phyloP scores from a whole-genome alignment of 1,139 yeast species.

The Wickerhamiella infanticola region DNA sequence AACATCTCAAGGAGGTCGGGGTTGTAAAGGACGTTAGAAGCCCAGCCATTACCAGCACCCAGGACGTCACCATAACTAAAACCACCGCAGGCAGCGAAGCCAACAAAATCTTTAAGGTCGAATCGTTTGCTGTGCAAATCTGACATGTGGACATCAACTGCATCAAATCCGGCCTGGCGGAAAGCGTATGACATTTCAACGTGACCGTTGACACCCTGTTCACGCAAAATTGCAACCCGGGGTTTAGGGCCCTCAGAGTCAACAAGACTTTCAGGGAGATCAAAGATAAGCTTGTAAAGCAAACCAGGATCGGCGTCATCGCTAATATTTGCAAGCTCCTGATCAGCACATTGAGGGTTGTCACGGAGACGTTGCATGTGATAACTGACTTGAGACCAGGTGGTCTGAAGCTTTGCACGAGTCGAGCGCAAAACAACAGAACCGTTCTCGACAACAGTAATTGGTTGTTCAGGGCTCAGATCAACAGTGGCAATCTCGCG shows the following conservation, averaged over 20 bases:
- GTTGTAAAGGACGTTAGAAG: slow-evolving; percentile 86
- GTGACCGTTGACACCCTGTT: slow-evolving; percentile 97
- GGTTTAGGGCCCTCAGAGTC: slow-evolving; percentile 40
- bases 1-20: slow-evolving; percentile 65
- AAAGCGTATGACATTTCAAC: slow-evolving; percentile 98
- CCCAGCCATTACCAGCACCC: slow-evolving; percentile 99
- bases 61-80: slow-evolving; percentile 98
- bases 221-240: slow-evolving; percentile 82
- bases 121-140: slow-evolving; percentile 68
- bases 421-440: slow-evolving; percentile 34
- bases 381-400: slow-evolving; percentile 83
- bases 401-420: slow-evolving; percentile 60
- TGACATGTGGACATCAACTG: slow-evolving; percentile 93
- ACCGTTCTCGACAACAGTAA: slow-evolving; percentile 37
- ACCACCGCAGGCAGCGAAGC: slow-evolving; percentile 98
- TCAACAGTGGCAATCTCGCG: slow-evolving; percentile 52
- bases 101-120: slow-evolving; percentile 67
- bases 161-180: slow-evolving; percentile 86
- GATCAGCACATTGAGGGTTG: slow-evolving; percentile 78
- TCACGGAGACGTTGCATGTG: slow-evolving; percentile 86
- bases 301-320: slow-evolving; percentile 90
- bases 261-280: slow-evolving; percentile 16
- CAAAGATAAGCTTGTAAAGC: slow-evolving; percentile 58
- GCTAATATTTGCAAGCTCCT: slow-evolving; percentile 57
- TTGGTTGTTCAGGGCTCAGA: slow-evolving; percentile 34